These are phyloP conservation scores for Phaeosphaeriaceae sp. DNA, from an alignment of 2,329 filamentous ascomycete genomes.

Conservation along the genomic window DNA sequence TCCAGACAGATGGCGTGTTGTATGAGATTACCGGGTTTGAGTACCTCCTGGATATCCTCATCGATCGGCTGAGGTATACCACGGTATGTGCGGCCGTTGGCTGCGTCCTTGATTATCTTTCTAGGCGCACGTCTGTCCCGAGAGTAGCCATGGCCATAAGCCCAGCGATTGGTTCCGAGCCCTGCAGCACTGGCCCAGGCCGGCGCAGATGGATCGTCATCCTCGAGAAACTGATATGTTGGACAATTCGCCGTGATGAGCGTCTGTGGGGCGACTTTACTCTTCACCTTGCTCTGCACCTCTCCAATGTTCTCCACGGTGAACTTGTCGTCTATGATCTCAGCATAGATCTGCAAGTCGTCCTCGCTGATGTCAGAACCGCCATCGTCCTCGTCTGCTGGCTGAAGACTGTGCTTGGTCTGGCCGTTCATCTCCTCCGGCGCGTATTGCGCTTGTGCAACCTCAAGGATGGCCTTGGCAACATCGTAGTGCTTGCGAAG, in stretches of 20 bases:
- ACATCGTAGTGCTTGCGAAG: conserved; percentile 70
- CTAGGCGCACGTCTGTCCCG: conserved; percentile 5
- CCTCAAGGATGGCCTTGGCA: conserved; percentile 73
- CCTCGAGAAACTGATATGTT: conserved; percentile 13
- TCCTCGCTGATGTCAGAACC: conserved; percentile 33
- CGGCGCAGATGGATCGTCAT: conserved; percentile 5
- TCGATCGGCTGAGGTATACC: neutral
- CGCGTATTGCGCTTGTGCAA: conserved; percentile 73
- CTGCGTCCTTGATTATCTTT: conserved; percentile 12
- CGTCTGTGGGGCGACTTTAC: conserved; percentile 62
- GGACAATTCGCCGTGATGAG: conserved; percentile 55
- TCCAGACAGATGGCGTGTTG: conserved; percentile 41
- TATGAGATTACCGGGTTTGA: conserved; percentile 28
- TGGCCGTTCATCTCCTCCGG: conserved; percentile 54
- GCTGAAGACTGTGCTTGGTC: conserved; percentile 60
- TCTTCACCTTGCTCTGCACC: conserved; percentile 73
- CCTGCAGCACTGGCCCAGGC: neutral
- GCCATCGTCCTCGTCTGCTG: conserved; percentile 40
- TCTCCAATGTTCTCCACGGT: conserved; percentile 80
- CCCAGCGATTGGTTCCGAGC: neutral
- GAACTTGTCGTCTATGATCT: conserved; percentile 71
- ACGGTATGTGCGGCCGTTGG: conserved; percentile 10
- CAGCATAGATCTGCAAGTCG: conserved; percentile 50
- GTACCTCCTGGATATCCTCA: conserved; percentile 8
- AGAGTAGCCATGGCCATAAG: neutral